Base-by-base conservation (phyloP, 805 yeast species). In the Pichia scutulata region DNA sequence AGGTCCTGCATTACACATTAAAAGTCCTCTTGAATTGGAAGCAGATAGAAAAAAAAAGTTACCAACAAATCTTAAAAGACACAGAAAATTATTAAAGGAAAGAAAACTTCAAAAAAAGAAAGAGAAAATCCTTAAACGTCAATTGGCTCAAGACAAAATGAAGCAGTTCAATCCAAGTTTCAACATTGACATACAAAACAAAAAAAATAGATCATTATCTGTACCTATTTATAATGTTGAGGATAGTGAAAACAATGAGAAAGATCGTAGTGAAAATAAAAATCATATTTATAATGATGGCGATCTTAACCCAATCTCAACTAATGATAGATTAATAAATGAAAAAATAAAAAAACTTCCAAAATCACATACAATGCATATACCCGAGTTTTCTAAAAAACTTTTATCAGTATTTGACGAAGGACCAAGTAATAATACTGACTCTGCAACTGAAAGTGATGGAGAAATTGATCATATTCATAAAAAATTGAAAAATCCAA, bases 1-100 rank as follows among this genome's bases (percentile, higher is more conserved):
- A 37, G 95, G 92, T 0, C 93, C 92, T 5, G 89, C 92, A 1
- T 66, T 89, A 36, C 80, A 84, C 8, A 84, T 89, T 42, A 76
- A 76, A 52, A 83, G 93, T 0, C 96, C 98, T 1, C 78, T 84
- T 19, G 95, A 84, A 58, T 71, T 85, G 52, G 86, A 76, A 57
- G 41, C 25, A 6, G 41, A 28, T 2, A 44, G 44, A 14, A 53
- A 47, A 18, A 40, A 23, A 10, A 49, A 47, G 23, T 41, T 52
- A 22, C 57, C 57, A n/a, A 56, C 64, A 8, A 61, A 61, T 45
- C 58, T 57, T 45, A 46, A 51, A 23, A 60, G 57, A 33, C 59
- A 59, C 26, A 57, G 63, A 41, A 60, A 50, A 39, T 47, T 59
- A 26, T 52, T 60, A 18, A 61, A 56, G 39, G 54, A 57, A 43